Conservation (phyloP, 2,329 filamentous ascomycete genomes). For the Hypomyces perniciosus region DNA sequence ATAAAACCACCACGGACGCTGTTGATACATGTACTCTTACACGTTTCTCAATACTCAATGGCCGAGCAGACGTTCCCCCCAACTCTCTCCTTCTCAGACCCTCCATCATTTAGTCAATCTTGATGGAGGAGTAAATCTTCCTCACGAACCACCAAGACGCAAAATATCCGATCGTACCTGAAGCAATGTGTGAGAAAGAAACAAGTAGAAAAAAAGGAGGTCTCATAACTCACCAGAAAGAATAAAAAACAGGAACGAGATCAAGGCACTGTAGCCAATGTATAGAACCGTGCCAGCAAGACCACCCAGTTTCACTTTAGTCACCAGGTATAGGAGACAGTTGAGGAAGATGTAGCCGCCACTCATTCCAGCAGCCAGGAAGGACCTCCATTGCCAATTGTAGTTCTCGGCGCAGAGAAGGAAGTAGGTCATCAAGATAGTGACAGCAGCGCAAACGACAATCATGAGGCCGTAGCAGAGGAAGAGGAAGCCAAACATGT, state of each 20-base stretch:
- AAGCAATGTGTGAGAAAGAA: slow-evolving; percentile 14
- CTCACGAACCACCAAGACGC: slow-evolving; percentile 90
- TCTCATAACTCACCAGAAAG: slow-evolving; percentile 67
- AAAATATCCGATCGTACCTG: slow-evolving; percentile 93
- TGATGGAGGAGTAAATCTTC: slow-evolving; percentile 95
- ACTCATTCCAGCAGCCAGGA: slow-evolving; percentile 84
- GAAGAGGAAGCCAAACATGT: slow-evolving; percentile 99
- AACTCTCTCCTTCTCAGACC: background rate
- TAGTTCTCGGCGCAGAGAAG: slow-evolving; percentile 95
- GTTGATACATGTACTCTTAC: slow-evolving; percentile 29
- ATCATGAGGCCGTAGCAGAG: slow-evolving; percentile 97
- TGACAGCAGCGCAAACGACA: slow-evolving; percentile 86
- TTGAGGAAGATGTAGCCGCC: slow-evolving; percentile 90
- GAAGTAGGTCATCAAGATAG: slow-evolving; percentile 93
- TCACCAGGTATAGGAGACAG: slow-evolving; percentile 84
- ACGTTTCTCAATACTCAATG: slow-evolving; percentile 6
- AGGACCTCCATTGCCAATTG: slow-evolving; percentile 97
- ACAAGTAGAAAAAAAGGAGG: background rate
- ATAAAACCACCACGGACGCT: slow-evolving; percentile 18
- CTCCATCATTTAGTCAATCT: slow-evolving; percentile 66
- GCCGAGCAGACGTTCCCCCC: background rate
- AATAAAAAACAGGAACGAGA: slow-evolving; percentile 89
- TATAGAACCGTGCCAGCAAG: slow-evolving; percentile 86
- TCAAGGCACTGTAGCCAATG: slow-evolving; percentile 82
- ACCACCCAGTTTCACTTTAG: slow-evolving; percentile 77